A percentile compares a stretch with the other conserved stretches of the same genome.
These are phyloP conservation scores for Volvox carteri DNA, from an alignment of 163 green algal genomes.

Conservation along the genomic window DNA sequence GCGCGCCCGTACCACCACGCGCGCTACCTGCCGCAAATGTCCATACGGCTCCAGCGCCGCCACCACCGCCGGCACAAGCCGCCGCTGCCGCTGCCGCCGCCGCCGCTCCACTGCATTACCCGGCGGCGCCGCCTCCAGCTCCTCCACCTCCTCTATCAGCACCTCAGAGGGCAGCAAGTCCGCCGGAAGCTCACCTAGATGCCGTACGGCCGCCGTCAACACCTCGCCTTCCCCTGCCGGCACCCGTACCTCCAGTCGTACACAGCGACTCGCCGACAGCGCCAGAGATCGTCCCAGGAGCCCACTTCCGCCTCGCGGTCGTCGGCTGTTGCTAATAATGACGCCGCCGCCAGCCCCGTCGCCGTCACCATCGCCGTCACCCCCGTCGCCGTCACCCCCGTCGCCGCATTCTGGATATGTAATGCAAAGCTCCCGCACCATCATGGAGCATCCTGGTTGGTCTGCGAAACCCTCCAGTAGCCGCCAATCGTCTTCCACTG, in stretches of 20 bases:
- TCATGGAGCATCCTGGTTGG: background rate
- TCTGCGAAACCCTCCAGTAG: background rate
- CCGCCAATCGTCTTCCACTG: background rate
- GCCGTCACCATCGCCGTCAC: too few species aligned
- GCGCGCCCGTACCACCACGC: background rate
- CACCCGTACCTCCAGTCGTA: background rate
- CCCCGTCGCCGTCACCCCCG: too few species aligned
- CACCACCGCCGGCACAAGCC: background rate
- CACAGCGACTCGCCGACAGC: background rate
- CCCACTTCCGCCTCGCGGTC: background rate
- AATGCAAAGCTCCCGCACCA: background rate
- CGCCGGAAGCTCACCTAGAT: background rate
- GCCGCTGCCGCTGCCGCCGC: background rate
- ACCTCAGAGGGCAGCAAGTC: background rate
- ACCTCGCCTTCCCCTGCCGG: background rate
- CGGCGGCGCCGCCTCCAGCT: too few species aligned
- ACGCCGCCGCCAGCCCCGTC: too few species aligned
- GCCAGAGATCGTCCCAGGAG: background rate
- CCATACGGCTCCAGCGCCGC: background rate
- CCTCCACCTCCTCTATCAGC: background rate
- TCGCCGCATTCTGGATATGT: background rate
- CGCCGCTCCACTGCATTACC: background rate
- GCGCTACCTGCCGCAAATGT: background rate
- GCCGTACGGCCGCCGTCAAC: background rate
- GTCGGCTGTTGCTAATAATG: too few species aligned